Evolutionary conservation across 805 yeast genomes (phyloP), one percentile per base, ranked within the genome.

Genomic region (Phaffomyces antillensis): DNA sequence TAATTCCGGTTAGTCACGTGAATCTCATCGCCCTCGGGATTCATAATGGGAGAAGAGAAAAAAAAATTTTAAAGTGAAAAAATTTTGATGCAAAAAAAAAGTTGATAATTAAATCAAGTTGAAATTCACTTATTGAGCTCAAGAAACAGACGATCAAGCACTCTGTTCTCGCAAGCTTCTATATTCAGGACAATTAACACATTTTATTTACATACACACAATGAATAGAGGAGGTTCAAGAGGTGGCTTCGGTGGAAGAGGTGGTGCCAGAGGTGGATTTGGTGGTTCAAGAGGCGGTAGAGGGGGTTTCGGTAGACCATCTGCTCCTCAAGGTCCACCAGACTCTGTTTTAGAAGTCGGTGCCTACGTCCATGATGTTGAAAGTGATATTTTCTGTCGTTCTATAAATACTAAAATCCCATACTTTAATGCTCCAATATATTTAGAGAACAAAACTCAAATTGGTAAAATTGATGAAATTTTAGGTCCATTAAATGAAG

Each of bases 391-490:
- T 62, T 96, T 93, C 46, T 93, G 98, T 72, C 86, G 90, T 61
- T 89, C 97, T 40, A 86, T 86, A 60, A 93, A 93, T 66, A 81
- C 88, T 46, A 91, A 91, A 73, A 75, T 93, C 56, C 99, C 99
- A 60, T 93, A 91, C 67, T 93, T 93, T 78, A 93, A 93, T 70
- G 99, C 99, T 25, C 99, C 99, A 64, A 90, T 93, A 59, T 93
- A 84, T 66, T 76, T 93, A 56, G 98, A 93, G 66, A 91, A 93
- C 76, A 93, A 93, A 69, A 84, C 96, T 24, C 93, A 85, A 63
- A 82, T 93, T 40, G 99, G 99, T 59, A 93, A 93, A 67, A 96
- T 93, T 47, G 99, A 93, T 65, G 99, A 93, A 74, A 93, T 93
- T 52, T 76, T 93, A 55, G 99, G 99, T 42, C 98, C 99, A 40